phyloP scores from a whole-genome alignment of 192 early-diverging fungal species.

The Backusella westeae region DNA sequence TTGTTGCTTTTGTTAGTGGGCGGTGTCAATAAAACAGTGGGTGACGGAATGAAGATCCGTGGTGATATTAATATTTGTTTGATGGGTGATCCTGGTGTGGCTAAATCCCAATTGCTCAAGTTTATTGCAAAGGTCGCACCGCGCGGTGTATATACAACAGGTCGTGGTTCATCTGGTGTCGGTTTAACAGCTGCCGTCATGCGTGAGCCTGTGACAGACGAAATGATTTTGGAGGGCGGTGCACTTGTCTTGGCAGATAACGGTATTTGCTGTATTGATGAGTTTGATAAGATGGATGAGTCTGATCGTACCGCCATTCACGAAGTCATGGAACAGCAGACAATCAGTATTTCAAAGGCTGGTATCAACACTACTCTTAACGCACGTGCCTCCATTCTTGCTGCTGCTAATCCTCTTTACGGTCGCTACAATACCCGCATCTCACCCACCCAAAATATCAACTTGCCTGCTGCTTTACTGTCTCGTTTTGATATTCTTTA shows the following conservation, averaged over 20 bases:
- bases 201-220: constrained; percentile 89
- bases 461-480: constrained; percentile 91
- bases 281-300: constrained; percentile 99
- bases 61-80: constrained; percentile 97
- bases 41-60: constrained; percentile 95
- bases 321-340: constrained; percentile 99
- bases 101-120: constrained; percentile 96
- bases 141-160: constrained; percentile 96
- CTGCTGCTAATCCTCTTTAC: constrained; percentile 96
- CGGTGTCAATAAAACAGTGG: constrained; percentile 72
- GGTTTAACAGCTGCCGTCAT: constrained; percentile 95
- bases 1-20: constrained; percentile 84
- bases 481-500: constrained; percentile 95
- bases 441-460: constrained; percentile 94
- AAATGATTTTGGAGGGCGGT: constrained; percentile 97
- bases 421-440: constrained; percentile 91
- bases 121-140: constrained; percentile 93
- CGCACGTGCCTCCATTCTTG: constrained; percentile 91
- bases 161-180: constrained; percentile 91
- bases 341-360: constrained; percentile 95
- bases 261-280: constrained; percentile 98
- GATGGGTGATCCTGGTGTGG: constrained; percentile 99
- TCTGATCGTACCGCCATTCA: constrained; percentile 95
- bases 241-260: constrained; percentile 97
- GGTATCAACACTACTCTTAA: constrained; percentile 98